Evolutionary conservation across 306 rosid species (phyloP), one percentile per base, ranked within the genome.

Genomic region (Dryas octopetala): DNA sequence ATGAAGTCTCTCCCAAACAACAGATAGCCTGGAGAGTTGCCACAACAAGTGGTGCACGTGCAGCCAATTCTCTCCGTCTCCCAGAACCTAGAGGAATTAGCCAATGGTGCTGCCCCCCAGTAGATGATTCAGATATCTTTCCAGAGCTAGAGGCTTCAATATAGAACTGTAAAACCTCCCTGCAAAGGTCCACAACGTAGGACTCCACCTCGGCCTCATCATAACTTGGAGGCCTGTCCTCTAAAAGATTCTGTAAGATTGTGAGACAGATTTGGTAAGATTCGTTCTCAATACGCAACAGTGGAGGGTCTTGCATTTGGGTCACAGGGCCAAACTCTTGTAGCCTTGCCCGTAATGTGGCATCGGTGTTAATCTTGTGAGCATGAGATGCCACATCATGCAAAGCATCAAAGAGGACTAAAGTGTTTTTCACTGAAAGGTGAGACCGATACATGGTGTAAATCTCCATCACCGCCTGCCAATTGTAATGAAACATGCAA

Each of bases 271-370:
- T 84, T 84, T 96, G 98, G 86, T 89, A 96, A 1, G 99, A 85
- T 68, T 92, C 99, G 5, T 89, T 96, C 82, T 96, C 99, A 23
- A 96, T 95, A 23, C 99, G 99, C 73, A 96, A 81, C 64, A 96
- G 78, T 10, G 99, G 99, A 49, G 99, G 99, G 73, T 96, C 99
- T 84, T 92, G 99, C 98, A 96, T 96, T 86, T 96, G 98, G 57
- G 97, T 89, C 82, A 96, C 68, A 23, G 99, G 66, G 67, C 94
- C 93, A 76, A 90, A 89, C 80, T 96, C 99, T 80, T 84, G 98
- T 68, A 96, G 93, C 90, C 84, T 92, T 73, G 97, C 84, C 58
- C 98, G 98, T 68, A 92, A 66, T 17, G 75, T 32, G 66, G 70
- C 57, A 64, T 88, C 70, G 73, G 80, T 70, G 79, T 96, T 92